phyloP scores from a whole-genome alignment of 78 protist genomes.

The Polysphondylium violaceum region DNA sequence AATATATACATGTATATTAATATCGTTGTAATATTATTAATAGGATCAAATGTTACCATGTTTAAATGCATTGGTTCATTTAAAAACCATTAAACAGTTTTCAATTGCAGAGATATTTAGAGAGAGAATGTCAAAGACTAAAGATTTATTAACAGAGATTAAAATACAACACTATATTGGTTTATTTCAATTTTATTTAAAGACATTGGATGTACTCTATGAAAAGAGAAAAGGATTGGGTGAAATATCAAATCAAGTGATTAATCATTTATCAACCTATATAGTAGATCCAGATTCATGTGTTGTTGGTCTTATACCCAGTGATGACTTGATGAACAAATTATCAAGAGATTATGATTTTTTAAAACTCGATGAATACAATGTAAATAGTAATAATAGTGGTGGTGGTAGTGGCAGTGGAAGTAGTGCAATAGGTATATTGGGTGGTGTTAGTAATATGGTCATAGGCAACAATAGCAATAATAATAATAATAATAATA shows the following conservation, averaged over 20 bases:
- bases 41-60: slow-evolving; percentile 79
- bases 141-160: slow-evolving; percentile 30
- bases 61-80: slow-evolving; percentile 53
- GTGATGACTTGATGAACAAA: slow-evolving; percentile 58
- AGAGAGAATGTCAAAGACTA: slow-evolving; percentile 55
- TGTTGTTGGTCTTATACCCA: slow-evolving; percentile 54
- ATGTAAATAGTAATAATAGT: background rate
- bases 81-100: slow-evolving; percentile 13
- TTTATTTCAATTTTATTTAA: slow-evolving; percentile 16
- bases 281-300: slow-evolving; percentile 34
- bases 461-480: background rate
- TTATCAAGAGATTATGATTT: slow-evolving; percentile 56
- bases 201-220: slow-evolving; percentile 14
- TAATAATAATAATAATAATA: no score
- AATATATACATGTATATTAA: no score
- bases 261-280: slow-evolving; percentile 13
- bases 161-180: slow-evolving; percentile 41
- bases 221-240: slow-evolving; percentile 34
- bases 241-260: background rate
- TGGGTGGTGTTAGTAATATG: background rate
- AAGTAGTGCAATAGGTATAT: background rate
- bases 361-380: slow-evolving; percentile 5
- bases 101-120: slow-evolving; percentile 67
- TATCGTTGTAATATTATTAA: background rate
- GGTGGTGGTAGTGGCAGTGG: background rate